phyloP scores from a whole-genome alignment of 371 early-diverging fungal species.

The Mucor lusitanicus region DNA sequence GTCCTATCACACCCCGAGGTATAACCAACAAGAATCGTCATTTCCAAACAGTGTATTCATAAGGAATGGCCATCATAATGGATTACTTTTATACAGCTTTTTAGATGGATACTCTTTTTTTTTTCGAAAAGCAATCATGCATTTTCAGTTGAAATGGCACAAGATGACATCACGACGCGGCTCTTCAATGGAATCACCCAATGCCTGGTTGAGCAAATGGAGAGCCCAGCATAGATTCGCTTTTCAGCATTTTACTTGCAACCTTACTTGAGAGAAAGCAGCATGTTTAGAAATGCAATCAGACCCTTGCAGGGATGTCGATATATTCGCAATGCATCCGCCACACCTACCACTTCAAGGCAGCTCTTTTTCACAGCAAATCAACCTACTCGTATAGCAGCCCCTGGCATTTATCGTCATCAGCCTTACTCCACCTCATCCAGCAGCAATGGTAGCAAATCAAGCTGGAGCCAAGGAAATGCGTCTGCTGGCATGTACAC shows the following conservation, averaged over 20 bases:
- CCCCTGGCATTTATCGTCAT: neutral
- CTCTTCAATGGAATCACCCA: neutral
- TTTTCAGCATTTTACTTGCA: neutral
- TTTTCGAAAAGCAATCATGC: neutral
- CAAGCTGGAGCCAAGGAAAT: constrained; percentile 28
- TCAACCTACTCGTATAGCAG: neutral
- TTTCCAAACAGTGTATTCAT: no score
- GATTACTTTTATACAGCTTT: no score
- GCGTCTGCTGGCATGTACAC: constrained; percentile 70
- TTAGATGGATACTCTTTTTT: no score
- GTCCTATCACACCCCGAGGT: no score
- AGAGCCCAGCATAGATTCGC: neutral
- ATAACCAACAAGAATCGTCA: no score
- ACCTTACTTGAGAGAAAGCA: neutral
- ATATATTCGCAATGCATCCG: neutral
- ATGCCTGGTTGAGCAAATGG: neutral
- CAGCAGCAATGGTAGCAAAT: neutral
- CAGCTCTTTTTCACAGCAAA: neutral
- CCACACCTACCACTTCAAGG: neutral
- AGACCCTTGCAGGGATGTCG: neutral
- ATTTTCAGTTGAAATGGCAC: neutral
- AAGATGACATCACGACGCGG: constrained; percentile 1
- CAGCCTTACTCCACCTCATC: neutral
- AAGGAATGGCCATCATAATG: no score
- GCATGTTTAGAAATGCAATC: neutral